Base-by-base conservation (phyloP, 148 eudicot genomes). In the Vaccinium darrowii region DNA sequence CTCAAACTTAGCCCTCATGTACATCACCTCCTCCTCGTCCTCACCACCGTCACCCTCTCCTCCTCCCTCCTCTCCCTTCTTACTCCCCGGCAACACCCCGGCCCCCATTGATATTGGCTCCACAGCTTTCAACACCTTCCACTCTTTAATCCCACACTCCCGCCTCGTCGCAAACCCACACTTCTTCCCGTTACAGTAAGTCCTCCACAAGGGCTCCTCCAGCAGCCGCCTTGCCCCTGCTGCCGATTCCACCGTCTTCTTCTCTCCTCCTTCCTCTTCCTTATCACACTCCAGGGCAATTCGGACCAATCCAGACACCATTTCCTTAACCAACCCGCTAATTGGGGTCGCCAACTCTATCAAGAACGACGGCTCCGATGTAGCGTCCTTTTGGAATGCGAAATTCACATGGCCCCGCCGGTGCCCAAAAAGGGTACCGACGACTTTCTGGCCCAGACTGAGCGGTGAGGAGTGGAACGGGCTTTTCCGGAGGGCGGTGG, bases 1-100 rank as follows among this genome's bases (percentile, higher is more conserved):
- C 88, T 96, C 99, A 90, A 96, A 96, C 90, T 87, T 96, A 5
- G 98, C 98, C 81, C 98, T 91, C 97, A 96, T 96, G 47, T 94
- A 96, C 98, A 95, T 95, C 0, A 94, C 67, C 88, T 94, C 96
- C 15, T 94, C 98, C 56, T n/a, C 33, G 0, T 57, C 36, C 71
- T 76, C 86, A 16, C 4, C 63, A 58, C 63, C n/a, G 21, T 13
- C 72, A 65, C 33, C 74, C 1, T 12, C 74, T 13, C 39, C 74
- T 13, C 39, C 74, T 1, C 30, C 83, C 11, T 84, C 83, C 27
- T 54, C 71, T 39, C 80, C 91, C 2, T 74, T 84, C 2, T 83
- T 92, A 4, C 73, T 47, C 11, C 84, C 88, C 0, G 99, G 98
- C 21, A 97, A 77, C 4, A 97, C 98, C 23, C 99, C 99, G 8